Conservation (phyloP, 2,329 filamentous ascomycete genomes). For the Coleophoma cylindrospora region DNA sequence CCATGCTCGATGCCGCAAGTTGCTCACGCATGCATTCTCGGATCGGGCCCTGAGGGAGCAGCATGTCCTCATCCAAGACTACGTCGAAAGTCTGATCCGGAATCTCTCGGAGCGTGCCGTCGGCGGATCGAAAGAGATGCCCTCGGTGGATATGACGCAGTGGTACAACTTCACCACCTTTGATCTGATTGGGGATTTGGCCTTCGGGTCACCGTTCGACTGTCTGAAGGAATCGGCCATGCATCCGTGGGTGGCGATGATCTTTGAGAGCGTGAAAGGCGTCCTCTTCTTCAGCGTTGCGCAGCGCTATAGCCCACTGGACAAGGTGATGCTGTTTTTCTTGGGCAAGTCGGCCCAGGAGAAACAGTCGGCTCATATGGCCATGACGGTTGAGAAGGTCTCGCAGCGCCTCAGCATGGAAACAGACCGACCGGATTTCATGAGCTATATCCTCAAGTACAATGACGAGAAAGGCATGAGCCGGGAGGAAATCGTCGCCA, state of each 20-base stretch:
- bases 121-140: background rate
- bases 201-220: conserved; percentile 26
- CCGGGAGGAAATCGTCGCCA: conserved; percentile 1
- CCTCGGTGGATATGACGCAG: conserved; percentile 2
- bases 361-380: background rate
- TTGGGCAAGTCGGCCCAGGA: background rate
- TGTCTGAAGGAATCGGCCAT: conserved; percentile 23
- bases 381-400: conserved; percentile 1
- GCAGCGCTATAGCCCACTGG: background rate
- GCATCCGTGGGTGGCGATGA: conserved; percentile 19
- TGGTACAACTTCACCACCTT: conserved; percentile 30
- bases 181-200: conserved; percentile 30
- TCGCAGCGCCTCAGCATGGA: background rate
- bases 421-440: conserved; percentile 4
- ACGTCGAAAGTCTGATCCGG: background rate
- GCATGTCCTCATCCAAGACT: conserved; percentile 17
- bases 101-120: background rate
- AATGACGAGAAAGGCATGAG: conserved; percentile 6
- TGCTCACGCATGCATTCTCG: conserved; percentile 23
- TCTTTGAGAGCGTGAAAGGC: conserved; percentile 21
- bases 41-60: conserved; percentile 22
- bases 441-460: conserved; percentile 6
- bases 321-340: conserved; percentile 3
- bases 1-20: conserved; percentile 19
- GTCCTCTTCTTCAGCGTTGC: background rate